phyloP scores from a whole-genome alignment of 345 rosid genomes.

The Euclidium syriacum region DNA sequence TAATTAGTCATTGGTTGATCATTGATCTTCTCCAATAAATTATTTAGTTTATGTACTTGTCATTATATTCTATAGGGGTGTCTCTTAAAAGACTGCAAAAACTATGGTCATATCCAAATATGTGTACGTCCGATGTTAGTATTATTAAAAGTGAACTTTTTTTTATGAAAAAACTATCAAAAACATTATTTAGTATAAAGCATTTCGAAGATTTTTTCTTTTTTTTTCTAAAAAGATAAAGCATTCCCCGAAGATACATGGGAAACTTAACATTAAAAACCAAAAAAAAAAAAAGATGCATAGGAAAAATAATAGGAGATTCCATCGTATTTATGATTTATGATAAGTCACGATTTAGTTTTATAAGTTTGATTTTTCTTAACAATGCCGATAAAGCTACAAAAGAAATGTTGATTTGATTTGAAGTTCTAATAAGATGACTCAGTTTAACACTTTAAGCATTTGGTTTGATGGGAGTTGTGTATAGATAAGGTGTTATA shows the following conservation, averaged over 20 bases:
- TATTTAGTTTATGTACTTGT: constrained; percentile 23
- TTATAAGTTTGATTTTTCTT: background rate
- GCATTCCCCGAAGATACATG: too few species aligned
- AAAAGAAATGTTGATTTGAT: constrained; percentile 23
- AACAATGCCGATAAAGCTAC: background rate
- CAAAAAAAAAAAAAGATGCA: too few species aligned
- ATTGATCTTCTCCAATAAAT: constrained; percentile 17
- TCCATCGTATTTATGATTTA: background rate
- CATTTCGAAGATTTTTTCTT: too few species aligned
- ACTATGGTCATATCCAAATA: constrained; percentile 28
- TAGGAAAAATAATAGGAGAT: background rate
- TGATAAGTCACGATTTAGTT: background rate
- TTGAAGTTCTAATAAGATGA: constrained; percentile 20
- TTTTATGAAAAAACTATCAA: background rate
- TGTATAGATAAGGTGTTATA: constrained; percentile 24
- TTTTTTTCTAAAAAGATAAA: too few species aligned
- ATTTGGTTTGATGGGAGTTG: constrained; percentile 22
- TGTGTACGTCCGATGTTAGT: constrained; percentile 21
- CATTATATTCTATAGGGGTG: constrained; percentile 12
- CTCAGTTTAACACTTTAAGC: constrained; percentile 33
- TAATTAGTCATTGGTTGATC: constrained; percentile 23
- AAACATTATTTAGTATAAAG: background rate
- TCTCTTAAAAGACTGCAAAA: constrained; percentile 23
- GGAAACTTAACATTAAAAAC: too few species aligned
- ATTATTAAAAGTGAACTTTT: constrained; percentile 19